These are phyloP conservation scores for Mycena kentingensis DNA, from an alignment of 768 basidiomycete species.

Conservation along the genomic window DNA sequence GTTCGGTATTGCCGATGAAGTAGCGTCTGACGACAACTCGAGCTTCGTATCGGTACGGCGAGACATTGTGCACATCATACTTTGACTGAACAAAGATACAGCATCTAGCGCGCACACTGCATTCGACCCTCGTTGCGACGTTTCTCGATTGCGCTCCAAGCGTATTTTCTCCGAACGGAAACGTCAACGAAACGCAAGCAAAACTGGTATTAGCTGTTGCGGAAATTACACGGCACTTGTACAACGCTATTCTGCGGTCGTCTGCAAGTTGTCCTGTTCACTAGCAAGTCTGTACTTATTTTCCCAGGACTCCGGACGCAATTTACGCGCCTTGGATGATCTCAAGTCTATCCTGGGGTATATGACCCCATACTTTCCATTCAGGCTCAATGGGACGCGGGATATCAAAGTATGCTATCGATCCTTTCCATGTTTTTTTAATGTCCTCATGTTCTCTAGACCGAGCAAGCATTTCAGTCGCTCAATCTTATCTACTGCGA, in stretches of 20 bases:
- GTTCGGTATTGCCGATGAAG: constrained; percentile 12
- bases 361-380: constrained; percentile 87
- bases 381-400: constrained; percentile 46
- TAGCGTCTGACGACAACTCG: constrained; percentile 5
- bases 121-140: constrained; percentile 76
- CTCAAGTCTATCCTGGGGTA: constrained; percentile 65
- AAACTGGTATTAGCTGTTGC: constrained; percentile 59
- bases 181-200: constrained; percentile 59
- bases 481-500: constrained; percentile 81
- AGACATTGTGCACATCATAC: neutral
- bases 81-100: constrained; percentile 30
- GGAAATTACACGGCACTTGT: constrained; percentile 61
- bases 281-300: constrained; percentile 3
- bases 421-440: constrained; percentile 1
- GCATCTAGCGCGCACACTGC: constrained; percentile 74
- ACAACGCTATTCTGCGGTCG: constrained; percentile 53
- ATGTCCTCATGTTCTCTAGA: constrained; percentile 38
- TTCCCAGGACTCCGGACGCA: constrained; percentile 27
- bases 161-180: constrained; percentile 72
- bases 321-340: constrained; percentile 41
- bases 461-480: constrained; percentile 66
- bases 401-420: constrained; percentile 57
- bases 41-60: constrained; percentile 17
- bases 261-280: constrained; percentile 30
- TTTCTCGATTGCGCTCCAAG: constrained; percentile 86